A percentile compares a stretch with the other conserved stretches of the same genome.
Conservation (phyloP, 768 basidiomycete genomes). For the Obba rivulosa region DNA sequence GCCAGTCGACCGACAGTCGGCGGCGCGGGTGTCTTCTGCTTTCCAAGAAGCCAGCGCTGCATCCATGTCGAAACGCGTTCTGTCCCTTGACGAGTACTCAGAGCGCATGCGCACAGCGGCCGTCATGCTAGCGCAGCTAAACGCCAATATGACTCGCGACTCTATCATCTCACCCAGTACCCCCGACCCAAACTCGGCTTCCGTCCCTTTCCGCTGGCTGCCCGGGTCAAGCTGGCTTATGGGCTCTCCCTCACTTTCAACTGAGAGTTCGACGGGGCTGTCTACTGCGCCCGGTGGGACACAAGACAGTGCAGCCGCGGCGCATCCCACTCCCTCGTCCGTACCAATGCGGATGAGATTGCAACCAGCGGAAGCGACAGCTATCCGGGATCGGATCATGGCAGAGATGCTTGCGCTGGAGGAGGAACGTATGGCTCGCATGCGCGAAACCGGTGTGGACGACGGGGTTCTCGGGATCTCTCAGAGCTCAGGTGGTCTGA, state of each 20-base stretch:
- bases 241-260: slow-evolving; percentile 1
- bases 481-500: slow-evolving; percentile 37
- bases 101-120: slow-evolving; percentile 98
- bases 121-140: slow-evolving; percentile 96
- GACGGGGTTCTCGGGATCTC: slow-evolving; percentile 58
- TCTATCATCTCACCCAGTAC: slow-evolving; percentile 20
- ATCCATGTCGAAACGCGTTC: slow-evolving; percentile 10
- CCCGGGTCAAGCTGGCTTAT: slow-evolving; percentile 24
- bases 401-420: slow-evolving; percentile 96
- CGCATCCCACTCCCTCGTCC: slow-evolving; percentile 1
- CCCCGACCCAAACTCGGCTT: slow-evolving; percentile 8
- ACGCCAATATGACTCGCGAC: slow-evolving; percentile 69
- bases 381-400: slow-evolving; percentile 95
- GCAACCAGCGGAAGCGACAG: slow-evolving; percentile 76
- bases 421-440: slow-evolving; percentile 93
- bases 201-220: slow-evolving; percentile 25
- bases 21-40: slow-evolving; percentile 2
- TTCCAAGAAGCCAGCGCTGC: slow-evolving; percentile 9
- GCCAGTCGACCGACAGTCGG: slow-evolving; percentile 9
- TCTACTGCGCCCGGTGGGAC: not conserved
- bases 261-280: slow-evolving; percentile 12
- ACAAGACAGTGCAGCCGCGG: slow-evolving; percentile 1
- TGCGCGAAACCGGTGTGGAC: slow-evolving; percentile 66
- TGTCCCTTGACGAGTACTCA: slow-evolving; percentile 96
- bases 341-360: slow-evolving; percentile 55